phyloP scores from a whole-genome alignment of 768 basidiomycete genomes.

The Mycena vitilis region DNA sequence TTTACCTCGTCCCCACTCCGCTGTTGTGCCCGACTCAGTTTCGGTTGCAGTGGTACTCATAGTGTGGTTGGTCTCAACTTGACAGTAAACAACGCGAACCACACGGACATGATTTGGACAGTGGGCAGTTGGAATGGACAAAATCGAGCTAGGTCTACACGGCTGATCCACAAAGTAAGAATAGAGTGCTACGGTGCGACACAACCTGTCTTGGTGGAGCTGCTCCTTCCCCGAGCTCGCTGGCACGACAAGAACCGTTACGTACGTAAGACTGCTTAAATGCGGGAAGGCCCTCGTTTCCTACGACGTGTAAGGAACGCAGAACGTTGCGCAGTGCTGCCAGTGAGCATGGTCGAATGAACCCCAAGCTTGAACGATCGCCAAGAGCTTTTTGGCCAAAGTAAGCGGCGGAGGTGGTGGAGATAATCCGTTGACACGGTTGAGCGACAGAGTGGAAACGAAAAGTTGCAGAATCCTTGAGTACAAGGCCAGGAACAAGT shows the following conservation, averaged over 20 bases:
- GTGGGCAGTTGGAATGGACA: not conserved
- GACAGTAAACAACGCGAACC: slow-evolving; percentile 28
- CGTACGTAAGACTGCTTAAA: slow-evolving; percentile 8
- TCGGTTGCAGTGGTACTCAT: slow-evolving; percentile 27
- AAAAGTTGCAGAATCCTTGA: too few species aligned
- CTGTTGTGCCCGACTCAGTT: not conserved
- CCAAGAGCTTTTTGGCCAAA: too few species aligned
- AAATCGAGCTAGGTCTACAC: not conserved
- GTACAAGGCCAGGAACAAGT: too few species aligned
- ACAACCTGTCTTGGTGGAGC: too few species aligned
- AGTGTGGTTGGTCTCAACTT: slow-evolving; percentile 12
- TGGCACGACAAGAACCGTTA: not conserved
- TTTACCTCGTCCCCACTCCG: slow-evolving; percentile 44
- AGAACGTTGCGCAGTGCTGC: too few species aligned
- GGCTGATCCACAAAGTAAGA: not conserved
- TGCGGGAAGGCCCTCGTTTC: too few species aligned
- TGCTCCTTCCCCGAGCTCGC: not conserved
- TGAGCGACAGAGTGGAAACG: too few species aligned
- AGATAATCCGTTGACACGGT: too few species aligned
- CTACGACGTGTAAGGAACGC: too few species aligned
- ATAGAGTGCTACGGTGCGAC: not conserved
- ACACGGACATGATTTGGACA: slow-evolving; percentile 19
- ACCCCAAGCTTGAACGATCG: too few species aligned
- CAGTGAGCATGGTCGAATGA: too few species aligned
- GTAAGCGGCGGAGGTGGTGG: too few species aligned